Evolutionary conservation across 73 alveolate species (phyloP), one percentile per base, ranked within the genome.

Genomic region (Paramecium biaurelia): DNA sequence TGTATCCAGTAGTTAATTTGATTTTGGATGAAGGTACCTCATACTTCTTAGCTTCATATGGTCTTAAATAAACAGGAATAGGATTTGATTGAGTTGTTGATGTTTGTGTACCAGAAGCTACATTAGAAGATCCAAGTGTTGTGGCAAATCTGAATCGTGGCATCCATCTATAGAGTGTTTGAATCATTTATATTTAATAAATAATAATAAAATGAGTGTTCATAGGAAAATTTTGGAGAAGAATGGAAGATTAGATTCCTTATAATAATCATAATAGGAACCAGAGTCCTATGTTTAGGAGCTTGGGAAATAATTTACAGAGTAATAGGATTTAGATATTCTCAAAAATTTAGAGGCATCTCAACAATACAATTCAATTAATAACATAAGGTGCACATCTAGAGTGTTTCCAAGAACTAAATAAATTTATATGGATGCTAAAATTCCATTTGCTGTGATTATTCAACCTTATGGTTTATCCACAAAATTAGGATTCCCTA

Each of bases 401-500:
- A 43, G 18, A 23, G 90, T 79, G 14, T 79, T 79, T n/a, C 90
- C 90, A 2, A 41, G 32, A 24, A 23, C 45, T 9, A 79, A 79
- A 79, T 14, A 32, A 20, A 1, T 63, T 8, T 79, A 79, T 42
- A 30, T 45, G 42, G 94, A 90, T 9, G 15, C 76, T 11, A 90
- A 84, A 49, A 49, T 90, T 28, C 92, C 92, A 28, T 70, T 90
- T 53, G 94, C 86, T 1, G 45, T 63, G 42, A 41, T 84, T 10
- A 38, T 90, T n/a, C 0, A 32, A 18, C 94, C 94, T 9, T 90
- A 63, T 90, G 88, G 79, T 6, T 74, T 63, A 23, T 32, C 76
- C 9, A 85, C 24, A 18, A 11, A 58, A 57, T 93, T 94, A 89
- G 96, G 92, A 63, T 58, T 95, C 11, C 98, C 97, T 4, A 28